These are phyloP conservation scores for Clavispora phyllophila DNA, from an alignment of 805 yeast species.

Conservation along the genomic window DNA sequence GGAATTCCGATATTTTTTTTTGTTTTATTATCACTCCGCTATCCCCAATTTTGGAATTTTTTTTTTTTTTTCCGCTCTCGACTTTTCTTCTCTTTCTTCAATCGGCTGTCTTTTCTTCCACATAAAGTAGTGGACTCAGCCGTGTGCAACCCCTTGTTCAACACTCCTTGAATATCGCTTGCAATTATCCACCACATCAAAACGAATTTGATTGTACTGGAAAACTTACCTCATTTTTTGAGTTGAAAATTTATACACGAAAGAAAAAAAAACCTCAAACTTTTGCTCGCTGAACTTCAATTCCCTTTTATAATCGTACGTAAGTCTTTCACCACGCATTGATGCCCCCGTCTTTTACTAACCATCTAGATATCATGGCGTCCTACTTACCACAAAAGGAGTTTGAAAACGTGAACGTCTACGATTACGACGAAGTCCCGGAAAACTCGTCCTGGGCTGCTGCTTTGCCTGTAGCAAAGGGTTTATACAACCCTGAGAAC, in stretches of 20 bases:
- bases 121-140: not conserved
- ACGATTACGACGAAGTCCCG: slow-evolving; percentile 68
- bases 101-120: slow-evolving; percentile 4
- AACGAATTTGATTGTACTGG: not conserved
- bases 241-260: not conserved
- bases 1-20: not conserved
- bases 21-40: not conserved
- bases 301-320: not conserved
- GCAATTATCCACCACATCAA: not conserved
- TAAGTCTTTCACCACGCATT: not conserved
- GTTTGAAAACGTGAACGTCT: slow-evolving; percentile 37
- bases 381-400: slow-evolving; percentile 36
- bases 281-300: not conserved
- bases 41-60: not conserved
- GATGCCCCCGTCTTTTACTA: not conserved
- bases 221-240: not conserved
- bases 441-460: slow-evolving; percentile 90
- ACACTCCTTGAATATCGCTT: not conserved
- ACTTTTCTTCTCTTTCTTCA: not conserved
- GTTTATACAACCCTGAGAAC: slow-evolving; percentile 86
- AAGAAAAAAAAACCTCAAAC: not conserved
- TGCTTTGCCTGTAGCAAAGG: slow-evolving; percentile 78
- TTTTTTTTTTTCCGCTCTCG: not conserved
- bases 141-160: not conserved
- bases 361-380: slow-evolving; percentile 8